A percentile compares a stretch with the other conserved stretches of the same genome.
These are phyloP conservation scores for Colletotrichum orbiculare DNA, from an alignment of 2,329 filamentous ascomycete genomes.

Conservation along the genomic window DNA sequence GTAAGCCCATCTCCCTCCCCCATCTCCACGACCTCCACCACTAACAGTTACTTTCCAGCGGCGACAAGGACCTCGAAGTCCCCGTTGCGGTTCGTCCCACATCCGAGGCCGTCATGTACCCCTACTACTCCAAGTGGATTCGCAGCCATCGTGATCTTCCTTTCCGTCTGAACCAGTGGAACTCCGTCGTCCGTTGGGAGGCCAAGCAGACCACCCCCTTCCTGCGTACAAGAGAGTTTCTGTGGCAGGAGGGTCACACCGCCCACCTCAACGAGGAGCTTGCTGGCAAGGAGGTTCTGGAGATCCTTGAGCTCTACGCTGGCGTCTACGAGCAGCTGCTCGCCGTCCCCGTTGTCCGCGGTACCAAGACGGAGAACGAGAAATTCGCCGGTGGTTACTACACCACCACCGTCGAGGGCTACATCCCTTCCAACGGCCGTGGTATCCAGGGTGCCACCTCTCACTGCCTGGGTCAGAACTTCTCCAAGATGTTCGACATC, in stretches of 20 bases:
- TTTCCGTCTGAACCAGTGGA: constrained; percentile 97
- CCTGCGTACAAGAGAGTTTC: constrained; percentile 91
- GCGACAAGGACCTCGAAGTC: constrained; percentile 91
- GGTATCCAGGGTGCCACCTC: constrained; percentile 97
- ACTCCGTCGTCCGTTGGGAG: constrained; percentile 92
- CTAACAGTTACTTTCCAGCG: constrained; percentile 60
- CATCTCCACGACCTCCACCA: not conserved
- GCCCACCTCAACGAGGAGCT: constrained; percentile 87
- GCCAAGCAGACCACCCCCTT: constrained; percentile 93
- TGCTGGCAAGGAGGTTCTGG: constrained; percentile 85
- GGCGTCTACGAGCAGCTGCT: constrained; percentile 93
- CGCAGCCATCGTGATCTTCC: constrained; percentile 95
- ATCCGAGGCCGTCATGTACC: constrained; percentile 89
- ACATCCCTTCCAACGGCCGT: constrained; percentile 93
- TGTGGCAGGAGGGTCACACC: constrained; percentile 97
- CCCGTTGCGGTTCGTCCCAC: constrained; percentile 76
- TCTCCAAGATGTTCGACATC: constrained; percentile 99
- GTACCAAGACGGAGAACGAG: constrained; percentile 95
- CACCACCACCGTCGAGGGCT: constrained; percentile 96
- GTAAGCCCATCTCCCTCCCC: constrained; percentile 54
- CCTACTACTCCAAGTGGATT: constrained; percentile 97
- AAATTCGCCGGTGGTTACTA: constrained; percentile 98
- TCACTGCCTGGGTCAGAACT: constrained; percentile 96
- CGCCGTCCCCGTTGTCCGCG: constrained; percentile 93
- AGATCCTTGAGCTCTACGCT: constrained; percentile 95